Conservation (phyloP, 1,284 basidiomycete species). For the Hypsizygus ulmarius region DNA sequence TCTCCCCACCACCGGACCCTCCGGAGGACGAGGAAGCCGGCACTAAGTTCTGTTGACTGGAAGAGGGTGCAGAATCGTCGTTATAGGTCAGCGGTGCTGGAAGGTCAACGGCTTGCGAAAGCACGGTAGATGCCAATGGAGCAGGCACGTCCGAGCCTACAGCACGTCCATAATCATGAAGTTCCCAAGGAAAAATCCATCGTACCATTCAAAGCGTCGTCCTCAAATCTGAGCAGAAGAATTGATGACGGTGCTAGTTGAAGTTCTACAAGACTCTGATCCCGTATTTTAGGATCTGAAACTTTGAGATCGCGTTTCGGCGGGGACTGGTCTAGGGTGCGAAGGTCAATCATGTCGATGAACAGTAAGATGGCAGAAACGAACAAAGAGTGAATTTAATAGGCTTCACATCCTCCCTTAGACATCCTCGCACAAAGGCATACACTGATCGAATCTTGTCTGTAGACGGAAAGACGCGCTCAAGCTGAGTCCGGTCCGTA, state of each 20-base stretch:
- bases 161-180: conserved; percentile 2
- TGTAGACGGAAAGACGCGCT: conserved; percentile 71
- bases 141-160: conserved; percentile 53
- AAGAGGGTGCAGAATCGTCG: conserved; percentile 21
- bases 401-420: conserved; percentile 69
- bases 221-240: conserved; percentile 72
- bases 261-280: conserved; percentile 66
- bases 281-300: conserved; percentile 67
- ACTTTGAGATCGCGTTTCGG: conserved; percentile 81
- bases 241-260: conserved; percentile 80
- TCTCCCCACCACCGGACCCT: conserved; percentile 31
- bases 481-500: conserved; percentile 78
- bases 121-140: conserved; percentile 59
- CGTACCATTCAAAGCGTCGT: conserved; percentile 69
- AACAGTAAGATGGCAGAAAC: conserved; percentile 20
- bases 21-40: conserved; percentile 13
- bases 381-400: conserved; percentile 81
- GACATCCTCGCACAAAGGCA: conserved; percentile 72
- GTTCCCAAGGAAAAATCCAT: not conserved
- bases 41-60: conserved; percentile 12
- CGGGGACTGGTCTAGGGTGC: conserved; percentile 64
- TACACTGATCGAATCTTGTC: conserved; percentile 81
- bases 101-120: conserved; percentile 58
- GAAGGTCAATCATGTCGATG: conserved; percentile 5
- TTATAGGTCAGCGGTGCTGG: conserved; percentile 49